Evolutionary conservation across 768 basidiomycete genomes (phyloP).

Genomic region (Mycena polygramma): DNA sequence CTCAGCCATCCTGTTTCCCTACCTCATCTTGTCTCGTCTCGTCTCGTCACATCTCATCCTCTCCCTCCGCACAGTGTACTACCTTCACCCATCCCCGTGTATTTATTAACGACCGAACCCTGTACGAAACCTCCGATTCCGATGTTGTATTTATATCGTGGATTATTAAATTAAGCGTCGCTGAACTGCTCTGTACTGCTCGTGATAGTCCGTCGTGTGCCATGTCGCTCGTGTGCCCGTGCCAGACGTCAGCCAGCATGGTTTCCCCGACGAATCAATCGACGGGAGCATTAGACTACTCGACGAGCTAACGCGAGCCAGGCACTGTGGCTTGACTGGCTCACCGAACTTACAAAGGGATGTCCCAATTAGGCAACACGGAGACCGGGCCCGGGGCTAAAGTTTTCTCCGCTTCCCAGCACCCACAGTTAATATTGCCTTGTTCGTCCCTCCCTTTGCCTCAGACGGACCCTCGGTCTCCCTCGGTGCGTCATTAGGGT

Average conservation of each 20-base stretch:
- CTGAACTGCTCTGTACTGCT: neutral
- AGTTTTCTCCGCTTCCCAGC: neutral
- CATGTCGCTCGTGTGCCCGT: too few species aligned
- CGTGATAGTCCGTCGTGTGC: too few species aligned
- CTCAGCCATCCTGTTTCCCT: neutral
- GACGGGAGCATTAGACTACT: neutral
- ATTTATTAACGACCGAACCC: constrained; percentile 14
- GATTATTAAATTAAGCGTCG: constrained; percentile 1
- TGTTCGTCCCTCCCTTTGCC: neutral
- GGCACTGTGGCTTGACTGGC: too few species aligned
- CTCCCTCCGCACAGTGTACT: neutral
- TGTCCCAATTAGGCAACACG: constrained; percentile 3
- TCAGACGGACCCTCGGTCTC: constrained; percentile 20
- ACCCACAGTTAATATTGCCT: neutral
- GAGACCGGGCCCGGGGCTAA: neutral
- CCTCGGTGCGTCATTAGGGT: constrained; percentile 31
- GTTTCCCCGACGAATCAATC: neutral
- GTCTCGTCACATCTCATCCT: too few species aligned
- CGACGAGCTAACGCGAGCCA: too few species aligned
- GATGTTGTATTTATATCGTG: constrained; percentile 12
- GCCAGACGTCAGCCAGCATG: too few species aligned
- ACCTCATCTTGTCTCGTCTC: too few species aligned
- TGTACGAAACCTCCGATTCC: neutral
- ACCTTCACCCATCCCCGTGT: constrained; percentile 4
- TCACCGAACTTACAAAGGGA: constrained; percentile 19